These are phyloP conservation scores for Alternaria novae-zelandiae DNA, from an alignment of 2,329 filamentous ascomycete genomes.

Conservation along the genomic window DNA sequence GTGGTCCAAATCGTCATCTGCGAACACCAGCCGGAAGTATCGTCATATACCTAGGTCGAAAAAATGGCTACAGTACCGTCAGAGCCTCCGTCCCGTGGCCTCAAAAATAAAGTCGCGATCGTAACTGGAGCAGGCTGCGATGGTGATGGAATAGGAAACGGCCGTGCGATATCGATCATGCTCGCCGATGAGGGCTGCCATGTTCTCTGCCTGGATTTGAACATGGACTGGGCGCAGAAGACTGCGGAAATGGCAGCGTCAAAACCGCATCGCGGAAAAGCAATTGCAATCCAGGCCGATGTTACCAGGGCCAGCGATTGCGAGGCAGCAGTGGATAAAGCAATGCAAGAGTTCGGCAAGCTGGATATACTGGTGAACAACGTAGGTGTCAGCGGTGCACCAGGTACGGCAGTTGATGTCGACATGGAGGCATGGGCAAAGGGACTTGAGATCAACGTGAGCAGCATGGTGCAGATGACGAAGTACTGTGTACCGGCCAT, in stretches of 20 bases:
- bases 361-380: conserved; percentile 70
- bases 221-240: conserved; percentile 56
- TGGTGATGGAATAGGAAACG: conserved; percentile 67
- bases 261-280: conserved; percentile 48
- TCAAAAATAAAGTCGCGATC: conserved; percentile 57
- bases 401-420: conserved; percentile 66
- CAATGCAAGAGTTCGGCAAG: conserved; percentile 59
- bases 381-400: conserved; percentile 66
- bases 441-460: conserved; percentile 67
- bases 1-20: neutral
- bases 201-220: conserved; percentile 65
- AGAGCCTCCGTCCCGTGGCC: conserved; percentile 47
- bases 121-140: conserved; percentile 66
- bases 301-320: conserved; percentile 64
- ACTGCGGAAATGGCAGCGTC: conserved; percentile 61
- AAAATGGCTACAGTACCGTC: conserved; percentile 24
- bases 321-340: conserved; percentile 47
- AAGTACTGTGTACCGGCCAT: conserved; percentile 68
- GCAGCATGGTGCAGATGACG: conserved; percentile 69
- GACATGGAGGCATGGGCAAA: conserved; percentile 65
- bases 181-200: conserved; percentile 64
- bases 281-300: conserved; percentile 57
- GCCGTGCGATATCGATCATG: conserved; percentile 63
- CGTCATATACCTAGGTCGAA: neutral
- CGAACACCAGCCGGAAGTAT: neutral